Evolutionary conservation across 202 grass and related monocot genomes (phyloP).

Genomic region (Panicum hallii): DNA sequence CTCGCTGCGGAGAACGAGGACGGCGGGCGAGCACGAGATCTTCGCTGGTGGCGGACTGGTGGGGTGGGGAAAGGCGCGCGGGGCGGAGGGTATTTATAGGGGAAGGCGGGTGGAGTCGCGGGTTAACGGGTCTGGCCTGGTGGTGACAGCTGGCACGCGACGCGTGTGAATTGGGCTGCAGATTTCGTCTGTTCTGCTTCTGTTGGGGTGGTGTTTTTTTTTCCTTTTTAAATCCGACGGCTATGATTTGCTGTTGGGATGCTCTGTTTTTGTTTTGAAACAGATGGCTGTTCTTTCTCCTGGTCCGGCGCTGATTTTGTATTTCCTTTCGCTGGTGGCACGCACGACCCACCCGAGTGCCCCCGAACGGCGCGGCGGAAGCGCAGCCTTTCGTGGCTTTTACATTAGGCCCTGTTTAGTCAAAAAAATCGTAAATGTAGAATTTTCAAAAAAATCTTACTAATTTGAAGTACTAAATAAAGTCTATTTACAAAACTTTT

Average conservation of each 20-base stretch:
- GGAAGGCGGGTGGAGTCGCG: neutral
- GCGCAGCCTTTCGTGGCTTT: no score
- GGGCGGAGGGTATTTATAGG: slow-evolving; percentile 50
- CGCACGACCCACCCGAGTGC: no score
- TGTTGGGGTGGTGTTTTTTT: neutral
- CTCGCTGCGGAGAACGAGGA: neutral
- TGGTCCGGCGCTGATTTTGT: neutral
- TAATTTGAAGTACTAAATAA: no score
- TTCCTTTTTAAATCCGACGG: neutral
- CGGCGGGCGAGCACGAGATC: neutral
- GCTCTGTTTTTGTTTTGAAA: neutral
- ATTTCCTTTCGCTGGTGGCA: no score
- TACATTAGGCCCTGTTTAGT: no score
- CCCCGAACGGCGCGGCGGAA: no score
- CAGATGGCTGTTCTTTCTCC: neutral
- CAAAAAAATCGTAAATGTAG: no score
- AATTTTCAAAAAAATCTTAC: no score
- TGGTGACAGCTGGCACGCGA: slow-evolving; percentile 46
- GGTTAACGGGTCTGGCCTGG: slow-evolving; percentile 7
- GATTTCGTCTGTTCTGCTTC: neutral
- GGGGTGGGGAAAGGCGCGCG: neutral
- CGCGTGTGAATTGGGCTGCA: neutral
- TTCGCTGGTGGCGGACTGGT: neutral
- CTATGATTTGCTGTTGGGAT: neutral
- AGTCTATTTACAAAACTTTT: no score